Evolutionary conservation across 169 alveolate genomes (phyloP), one percentile per base, ranked within the genome.

Genomic region (Eimeria necatrix): DNA sequence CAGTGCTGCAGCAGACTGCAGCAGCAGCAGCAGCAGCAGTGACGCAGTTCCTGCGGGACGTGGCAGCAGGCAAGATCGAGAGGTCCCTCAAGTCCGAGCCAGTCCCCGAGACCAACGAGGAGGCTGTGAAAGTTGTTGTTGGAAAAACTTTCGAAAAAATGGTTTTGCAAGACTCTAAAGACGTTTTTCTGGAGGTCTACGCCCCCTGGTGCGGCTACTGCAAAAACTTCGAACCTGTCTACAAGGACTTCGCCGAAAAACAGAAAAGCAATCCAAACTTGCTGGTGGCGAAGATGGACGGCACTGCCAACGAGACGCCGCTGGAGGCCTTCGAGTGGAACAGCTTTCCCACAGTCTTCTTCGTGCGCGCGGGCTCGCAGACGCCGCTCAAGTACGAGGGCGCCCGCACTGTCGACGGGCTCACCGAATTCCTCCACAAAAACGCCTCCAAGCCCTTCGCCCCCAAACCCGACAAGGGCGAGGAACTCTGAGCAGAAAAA

Each of bases 141-240:
- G 98, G 59, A 7, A 94, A 94, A 76, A 85, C 16, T 61, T 84
- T 94, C 73, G 93, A 86, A 89, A 26, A 83, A 24, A 86, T 94
- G 87, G 99, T 98, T 73, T 86, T 97, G 46, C 97, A 97, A 93
- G 94, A 91, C 26, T 98, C 97, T 95, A 97, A 97, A 91, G 99
- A 98, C 94, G 99, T 98, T 64, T 96, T 98, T 84, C 98, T 99
- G 86, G 99, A 98, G 97, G 98, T 98, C 94, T 98, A 98, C 89
- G 99, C 99, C 8, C 99, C 99, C 73, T 98, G 99, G 99, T 98
- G 99, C 95, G 99, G 99, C 49, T 99, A 98, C 97, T 99, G 99
- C 98, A 98, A 99, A 96, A 95, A 97, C 95, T 96, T 98, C 61
- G 99, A 98, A 71, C 99, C 99, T 22, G 85, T 93, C 61, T 96